Percentiles rank a stretch among this genome's conserved stretches.
phyloP scores from a whole-genome alignment of 1,284 basidiomycete species.

The Stygiomarasmius scandens region DNA sequence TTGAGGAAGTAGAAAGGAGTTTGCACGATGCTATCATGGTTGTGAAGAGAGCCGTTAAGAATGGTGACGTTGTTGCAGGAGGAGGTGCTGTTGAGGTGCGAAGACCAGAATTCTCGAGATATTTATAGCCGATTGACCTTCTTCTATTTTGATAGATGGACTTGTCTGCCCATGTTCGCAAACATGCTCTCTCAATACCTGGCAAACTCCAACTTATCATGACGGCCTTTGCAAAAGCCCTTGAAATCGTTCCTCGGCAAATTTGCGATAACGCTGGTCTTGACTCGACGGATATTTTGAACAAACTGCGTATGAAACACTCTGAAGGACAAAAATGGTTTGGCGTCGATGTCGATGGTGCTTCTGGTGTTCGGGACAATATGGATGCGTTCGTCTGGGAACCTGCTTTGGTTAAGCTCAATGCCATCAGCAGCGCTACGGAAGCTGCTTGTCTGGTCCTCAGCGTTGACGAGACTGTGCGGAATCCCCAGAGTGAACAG shows the following conservation, averaged over 20 bases:
- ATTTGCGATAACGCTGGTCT: constrained; percentile 98
- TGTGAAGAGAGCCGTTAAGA: constrained; percentile 95
- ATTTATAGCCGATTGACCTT: constrained; percentile 7
- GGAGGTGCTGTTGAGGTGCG: constrained; percentile 95
- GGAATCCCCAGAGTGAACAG: constrained; percentile 90
- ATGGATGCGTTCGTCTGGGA: constrained; percentile 99
- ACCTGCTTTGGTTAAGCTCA: constrained; percentile 93
- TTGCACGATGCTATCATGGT: constrained; percentile 99
- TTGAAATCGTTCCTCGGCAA: constrained; percentile 97
- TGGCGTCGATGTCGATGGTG: constrained; percentile 93
- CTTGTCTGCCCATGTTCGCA: constrained; percentile 89
- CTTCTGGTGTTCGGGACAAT: constrained; percentile 90
- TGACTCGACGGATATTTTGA: constrained; percentile 96
- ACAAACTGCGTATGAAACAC: constrained; percentile 97
- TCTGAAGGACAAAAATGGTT: constrained; percentile 88
- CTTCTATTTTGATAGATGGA: constrained; percentile 73
- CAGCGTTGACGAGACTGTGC: constrained; percentile 93
- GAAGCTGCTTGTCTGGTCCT: constrained; percentile 97
- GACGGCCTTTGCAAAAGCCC: constrained; percentile 93
- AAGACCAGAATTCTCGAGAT: constrained; percentile 14
- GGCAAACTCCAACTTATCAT: constrained; percentile 97
- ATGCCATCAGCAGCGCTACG: constrained; percentile 92
- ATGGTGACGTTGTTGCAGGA: constrained; percentile 95
- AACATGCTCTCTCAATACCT: constrained; percentile 89
- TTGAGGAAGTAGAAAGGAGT: constrained; percentile 97